Conservation (phyloP, 2,329 filamentous ascomycete species). For the Orbilia javanica region DNA sequence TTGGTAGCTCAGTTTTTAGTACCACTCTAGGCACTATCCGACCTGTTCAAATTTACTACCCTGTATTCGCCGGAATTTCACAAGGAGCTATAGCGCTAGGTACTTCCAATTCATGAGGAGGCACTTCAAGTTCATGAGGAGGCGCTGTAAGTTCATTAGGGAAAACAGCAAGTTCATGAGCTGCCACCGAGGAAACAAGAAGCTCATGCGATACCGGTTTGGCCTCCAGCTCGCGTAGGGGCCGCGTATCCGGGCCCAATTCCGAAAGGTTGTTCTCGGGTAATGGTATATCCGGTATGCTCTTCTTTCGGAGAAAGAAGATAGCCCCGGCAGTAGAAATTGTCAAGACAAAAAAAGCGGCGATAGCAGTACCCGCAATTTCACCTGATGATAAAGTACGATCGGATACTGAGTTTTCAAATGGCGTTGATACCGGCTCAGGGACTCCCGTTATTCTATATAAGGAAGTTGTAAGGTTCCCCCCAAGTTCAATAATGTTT, state of each 20-base stretch:
- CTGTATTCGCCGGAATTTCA: too few species aligned
- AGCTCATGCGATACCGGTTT: slow-evolving; percentile 2
- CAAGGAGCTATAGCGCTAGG: too few species aligned
- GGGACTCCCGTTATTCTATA: background rate
- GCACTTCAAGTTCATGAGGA: too few species aligned
- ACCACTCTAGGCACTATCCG: too few species aligned
- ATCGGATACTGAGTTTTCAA: background rate
- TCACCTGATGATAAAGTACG: background rate
- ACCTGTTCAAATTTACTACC: too few species aligned
- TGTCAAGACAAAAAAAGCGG: background rate
- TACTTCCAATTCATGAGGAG: too few species aligned
- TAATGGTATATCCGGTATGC: slow-evolving; percentile 15
- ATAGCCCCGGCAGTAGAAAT: background rate
- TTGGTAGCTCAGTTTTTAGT: too few species aligned
- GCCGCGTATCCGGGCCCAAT: background rate
- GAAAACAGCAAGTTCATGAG: slow-evolving; percentile 5
- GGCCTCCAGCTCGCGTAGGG: slow-evolving; percentile 10
- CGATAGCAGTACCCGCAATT: slow-evolving; percentile 11
- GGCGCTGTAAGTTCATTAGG: too few species aligned
- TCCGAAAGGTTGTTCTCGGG: background rate
- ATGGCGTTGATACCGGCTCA: background rate
- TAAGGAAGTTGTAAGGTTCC: background rate
- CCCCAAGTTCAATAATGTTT: slow-evolving; percentile 25
- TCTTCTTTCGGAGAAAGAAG: background rate
- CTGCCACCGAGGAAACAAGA: background rate